phyloP scores from a whole-genome alignment of 345 rosid genomes.

The Salix purpurea region DNA sequence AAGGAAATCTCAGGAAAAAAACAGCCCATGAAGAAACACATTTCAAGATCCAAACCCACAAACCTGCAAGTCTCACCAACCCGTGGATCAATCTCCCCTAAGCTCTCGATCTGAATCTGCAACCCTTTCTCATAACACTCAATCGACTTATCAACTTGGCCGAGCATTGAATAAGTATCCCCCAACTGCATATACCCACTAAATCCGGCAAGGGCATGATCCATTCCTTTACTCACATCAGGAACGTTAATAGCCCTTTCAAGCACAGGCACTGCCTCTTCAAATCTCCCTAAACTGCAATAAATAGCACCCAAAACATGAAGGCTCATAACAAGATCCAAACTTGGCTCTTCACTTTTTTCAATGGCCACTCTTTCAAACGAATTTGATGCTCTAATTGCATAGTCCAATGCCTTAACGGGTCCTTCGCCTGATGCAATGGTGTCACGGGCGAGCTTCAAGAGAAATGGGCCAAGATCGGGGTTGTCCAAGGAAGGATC shows the following conservation, averaged over 20 bases:
- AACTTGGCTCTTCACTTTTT: conserved; percentile 56
- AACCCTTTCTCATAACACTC: conserved; percentile 80
- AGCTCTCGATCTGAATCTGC: conserved; percentile 88
- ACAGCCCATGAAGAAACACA: neutral
- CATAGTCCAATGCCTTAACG: conserved; percentile 77
- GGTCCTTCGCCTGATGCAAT: conserved; percentile 97
- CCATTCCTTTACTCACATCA: conserved; percentile 62
- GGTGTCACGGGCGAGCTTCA: conserved; percentile 90
- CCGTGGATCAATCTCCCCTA: conserved; percentile 92
- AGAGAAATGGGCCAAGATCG: conserved; percentile 96
- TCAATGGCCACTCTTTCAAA: conserved; percentile 52
- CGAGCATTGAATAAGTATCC: conserved; percentile 95
- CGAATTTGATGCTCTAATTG: conserved; percentile 82
- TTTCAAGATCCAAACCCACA: neutral
- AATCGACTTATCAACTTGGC: conserved; percentile 82
- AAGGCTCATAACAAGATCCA: conserved; percentile 91
- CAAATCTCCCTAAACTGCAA: conserved; percentile 89
- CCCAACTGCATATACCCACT: conserved; percentile 98
- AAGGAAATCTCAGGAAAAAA: neutral
- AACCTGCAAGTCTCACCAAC: conserved; percentile 99
- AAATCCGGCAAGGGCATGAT: conserved; percentile 86
- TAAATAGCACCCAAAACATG: conserved; percentile 93
- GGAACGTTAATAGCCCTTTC: conserved; percentile 85
- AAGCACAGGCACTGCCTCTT: conserved; percentile 84
- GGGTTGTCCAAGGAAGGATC: conserved; percentile 91